These are phyloP conservation scores for Blastomyces silverae DNA, from an alignment of 2,329 filamentous ascomycete genomes.

Conservation along the genomic window DNA sequence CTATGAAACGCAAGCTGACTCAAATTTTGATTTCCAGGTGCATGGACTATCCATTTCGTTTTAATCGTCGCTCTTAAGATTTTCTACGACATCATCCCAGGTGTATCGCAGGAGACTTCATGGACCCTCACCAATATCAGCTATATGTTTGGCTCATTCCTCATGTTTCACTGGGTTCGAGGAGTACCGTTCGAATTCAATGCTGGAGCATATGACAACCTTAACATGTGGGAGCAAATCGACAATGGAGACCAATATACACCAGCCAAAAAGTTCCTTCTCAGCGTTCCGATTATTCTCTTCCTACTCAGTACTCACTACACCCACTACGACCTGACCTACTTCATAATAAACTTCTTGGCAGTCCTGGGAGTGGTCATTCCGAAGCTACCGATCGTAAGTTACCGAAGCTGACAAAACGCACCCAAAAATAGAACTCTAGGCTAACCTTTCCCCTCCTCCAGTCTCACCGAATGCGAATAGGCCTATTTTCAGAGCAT, in stretches of 20 bases:
- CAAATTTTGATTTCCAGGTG: conserved; percentile 53
- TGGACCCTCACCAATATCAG: conserved; percentile 99
- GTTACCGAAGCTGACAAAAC: conserved; percentile 37
- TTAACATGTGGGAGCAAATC: conserved; percentile 99
- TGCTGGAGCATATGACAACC: conserved; percentile 93
- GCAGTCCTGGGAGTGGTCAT: conserved; percentile 90
- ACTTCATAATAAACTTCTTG: conserved; percentile 95
- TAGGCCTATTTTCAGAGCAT: conserved; percentile 13
- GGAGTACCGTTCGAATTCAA: conserved; percentile 99
- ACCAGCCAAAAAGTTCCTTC: conserved; percentile 94
- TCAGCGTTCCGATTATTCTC: conserved; percentile 86
- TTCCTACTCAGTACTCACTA: conserved; percentile 98
- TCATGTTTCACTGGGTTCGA: conserved; percentile 99
- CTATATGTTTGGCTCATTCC: conserved; percentile 97
- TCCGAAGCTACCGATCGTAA: conserved; percentile 88
- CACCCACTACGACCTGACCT: conserved; percentile 93
- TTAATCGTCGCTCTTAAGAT: conserved; percentile 89
- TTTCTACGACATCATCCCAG: conserved; percentile 92
- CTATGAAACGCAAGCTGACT: conserved; percentile 19
- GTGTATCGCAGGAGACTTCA: conserved; percentile 93
- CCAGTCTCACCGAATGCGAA: conserved; percentile 14
- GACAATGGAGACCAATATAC: conserved; percentile 99
- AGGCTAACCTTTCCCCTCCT: not conserved
- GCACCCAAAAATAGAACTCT: not conserved
- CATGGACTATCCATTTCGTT: conserved; percentile 96